These are phyloP conservation scores for Sextonia rubra DNA, from an alignment of 164 flowering plant genomes.

Conservation along the genomic window DNA sequence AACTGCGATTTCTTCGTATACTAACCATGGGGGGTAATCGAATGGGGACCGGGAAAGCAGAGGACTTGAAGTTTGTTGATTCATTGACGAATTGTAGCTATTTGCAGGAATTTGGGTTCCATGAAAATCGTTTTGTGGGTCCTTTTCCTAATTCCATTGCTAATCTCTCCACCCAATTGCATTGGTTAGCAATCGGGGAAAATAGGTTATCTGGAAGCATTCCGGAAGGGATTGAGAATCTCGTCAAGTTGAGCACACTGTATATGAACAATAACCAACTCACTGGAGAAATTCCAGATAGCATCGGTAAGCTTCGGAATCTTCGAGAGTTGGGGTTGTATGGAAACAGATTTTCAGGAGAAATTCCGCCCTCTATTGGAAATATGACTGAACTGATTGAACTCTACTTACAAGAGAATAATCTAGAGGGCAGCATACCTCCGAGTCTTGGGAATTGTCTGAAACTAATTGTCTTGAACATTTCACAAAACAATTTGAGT, in stretches of 20 bases:
- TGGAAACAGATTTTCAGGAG: conserved; percentile 19
- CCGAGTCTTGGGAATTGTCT: conserved; percentile 2
- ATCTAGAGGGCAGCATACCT: conserved; percentile 7
- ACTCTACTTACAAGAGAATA: background rate
- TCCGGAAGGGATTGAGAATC: conserved; percentile 31
- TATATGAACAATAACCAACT: conserved; percentile 13
- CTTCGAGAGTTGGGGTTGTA: conserved; percentile 13
- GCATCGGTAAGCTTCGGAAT: conserved; percentile 25
- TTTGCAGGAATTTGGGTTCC: conserved; percentile 3
- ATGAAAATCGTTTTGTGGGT: conserved; percentile 20
- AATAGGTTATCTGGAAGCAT: conserved; percentile 30
- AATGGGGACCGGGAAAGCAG: background rate
- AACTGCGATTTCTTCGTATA: background rate
- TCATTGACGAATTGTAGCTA: conserved; percentile 29
- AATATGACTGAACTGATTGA: conserved; percentile 17
- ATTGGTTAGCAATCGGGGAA: background rate
- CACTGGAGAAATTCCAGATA: conserved; percentile 24
- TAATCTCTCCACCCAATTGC: conserved; percentile 22
- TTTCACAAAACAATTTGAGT: conserved; percentile 4
- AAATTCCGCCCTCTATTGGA: conserved; percentile 26
- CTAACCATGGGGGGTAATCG: background rate
- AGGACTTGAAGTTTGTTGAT: conserved; percentile 28
- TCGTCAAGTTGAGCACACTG: conserved; percentile 16
- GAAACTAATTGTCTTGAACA: background rate
- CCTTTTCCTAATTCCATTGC: conserved; percentile 22